phyloP scores from a whole-genome alignment of 2,329 filamentous ascomycete genomes.

The Trichophyton benhamiae region DNA sequence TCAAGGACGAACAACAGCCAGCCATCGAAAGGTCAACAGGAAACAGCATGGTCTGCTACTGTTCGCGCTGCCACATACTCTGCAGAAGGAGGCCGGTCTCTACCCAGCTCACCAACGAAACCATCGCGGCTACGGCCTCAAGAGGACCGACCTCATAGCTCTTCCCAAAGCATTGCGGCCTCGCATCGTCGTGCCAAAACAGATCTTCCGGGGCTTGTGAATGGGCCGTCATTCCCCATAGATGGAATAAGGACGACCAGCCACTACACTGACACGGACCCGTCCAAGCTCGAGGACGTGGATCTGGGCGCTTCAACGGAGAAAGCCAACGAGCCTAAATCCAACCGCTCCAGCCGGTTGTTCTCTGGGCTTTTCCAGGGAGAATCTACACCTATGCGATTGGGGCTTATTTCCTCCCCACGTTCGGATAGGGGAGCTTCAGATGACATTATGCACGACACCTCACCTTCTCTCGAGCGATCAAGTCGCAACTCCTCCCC shows the following conservation, averaged over 20 bases:
- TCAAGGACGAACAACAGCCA: neutral
- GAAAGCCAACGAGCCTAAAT: constrained; percentile 6
- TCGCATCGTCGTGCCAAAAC: constrained; percentile 8
- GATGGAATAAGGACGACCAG: neutral
- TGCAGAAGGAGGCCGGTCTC: neutral
- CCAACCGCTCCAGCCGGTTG: constrained; percentile 7
- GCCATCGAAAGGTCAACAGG: neutral
- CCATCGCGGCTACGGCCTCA: neutral
- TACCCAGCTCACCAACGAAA: neutral
- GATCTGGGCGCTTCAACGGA: constrained; percentile 1
- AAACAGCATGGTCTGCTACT: neutral
- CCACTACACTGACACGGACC: neutral
- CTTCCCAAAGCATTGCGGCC: neutral
- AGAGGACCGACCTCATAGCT: neutral
- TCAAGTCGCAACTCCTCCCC: constrained; percentile 10
- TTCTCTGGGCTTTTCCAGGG: constrained; percentile 13
- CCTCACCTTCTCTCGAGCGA: constrained; percentile 4
- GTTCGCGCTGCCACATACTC: neutral
- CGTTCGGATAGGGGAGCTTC: neutral
- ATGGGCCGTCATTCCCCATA: neutral
- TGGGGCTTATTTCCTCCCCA: neutral
- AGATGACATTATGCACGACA: neutral
- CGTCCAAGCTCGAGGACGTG: constrained; percentile 9
- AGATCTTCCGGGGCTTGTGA: neutral
- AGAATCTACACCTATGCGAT: constrained; percentile 10